Evolutionary conservation across 495 filamentous ascomycete species (phyloP).

Genomic region (Aspergillus taichungensis): DNA sequence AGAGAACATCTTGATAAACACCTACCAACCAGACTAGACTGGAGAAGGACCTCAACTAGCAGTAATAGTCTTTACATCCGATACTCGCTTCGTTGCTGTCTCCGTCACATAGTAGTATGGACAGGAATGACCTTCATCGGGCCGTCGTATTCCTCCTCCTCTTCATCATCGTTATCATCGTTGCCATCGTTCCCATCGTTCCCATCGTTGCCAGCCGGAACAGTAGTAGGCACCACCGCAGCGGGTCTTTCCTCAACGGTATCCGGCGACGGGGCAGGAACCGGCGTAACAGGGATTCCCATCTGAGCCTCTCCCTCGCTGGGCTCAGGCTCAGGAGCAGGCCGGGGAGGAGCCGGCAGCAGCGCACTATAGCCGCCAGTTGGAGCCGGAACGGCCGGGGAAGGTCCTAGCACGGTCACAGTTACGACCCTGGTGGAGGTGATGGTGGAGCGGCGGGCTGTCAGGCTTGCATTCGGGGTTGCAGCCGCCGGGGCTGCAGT

Average conservation of each 20-base stretch:
- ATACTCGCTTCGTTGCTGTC: no score
- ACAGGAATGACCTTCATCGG: slow-evolving; percentile 16
- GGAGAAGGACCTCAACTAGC: no score
- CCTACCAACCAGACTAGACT: no score
- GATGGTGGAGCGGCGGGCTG: background rate
- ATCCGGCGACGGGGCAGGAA: background rate
- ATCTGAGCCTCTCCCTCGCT: background rate
- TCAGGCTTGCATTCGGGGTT: background rate
- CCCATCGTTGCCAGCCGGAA: no score
- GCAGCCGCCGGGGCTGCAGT: no score
- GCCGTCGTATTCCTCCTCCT: slow-evolving; percentile 3
- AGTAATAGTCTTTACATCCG: no score
- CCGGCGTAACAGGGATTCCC: background rate
- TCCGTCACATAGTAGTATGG: no score
- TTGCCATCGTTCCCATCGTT: background rate
- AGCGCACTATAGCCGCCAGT: no score
- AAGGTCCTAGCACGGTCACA: background rate
- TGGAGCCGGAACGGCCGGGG: background rate
- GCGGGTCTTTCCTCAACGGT: no score
- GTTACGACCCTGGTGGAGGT: background rate
- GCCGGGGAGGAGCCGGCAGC: no score
- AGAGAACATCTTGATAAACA: no score
- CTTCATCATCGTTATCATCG: background rate
- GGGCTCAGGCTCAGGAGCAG: background rate
- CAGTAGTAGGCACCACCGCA: no score